Percentiles rank a stretch among this genome's conserved stretches.
phyloP scores from a whole-genome alignment of 1,139 yeast species.

The Pichia kudriavzevii region DNA sequence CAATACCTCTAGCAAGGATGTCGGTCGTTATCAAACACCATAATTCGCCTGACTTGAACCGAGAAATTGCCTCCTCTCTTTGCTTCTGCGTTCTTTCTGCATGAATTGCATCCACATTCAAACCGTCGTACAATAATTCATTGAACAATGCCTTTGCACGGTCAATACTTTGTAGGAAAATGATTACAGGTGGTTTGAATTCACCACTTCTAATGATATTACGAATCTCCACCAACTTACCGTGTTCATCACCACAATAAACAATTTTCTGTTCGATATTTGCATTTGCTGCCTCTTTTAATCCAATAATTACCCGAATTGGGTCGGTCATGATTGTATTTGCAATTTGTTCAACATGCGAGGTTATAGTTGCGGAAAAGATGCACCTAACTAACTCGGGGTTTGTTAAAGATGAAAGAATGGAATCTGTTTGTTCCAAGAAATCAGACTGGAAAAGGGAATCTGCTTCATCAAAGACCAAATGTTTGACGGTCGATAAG shows the following conservation, averaged over 20 bases:
- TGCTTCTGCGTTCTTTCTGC: constrained; percentile 90
- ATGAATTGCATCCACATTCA: constrained; percentile 92
- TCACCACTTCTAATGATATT: constrained; percentile 82
- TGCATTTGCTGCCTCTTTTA: constrained; percentile 84
- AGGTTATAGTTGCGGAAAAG: constrained; percentile 94
- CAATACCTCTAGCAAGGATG: constrained; percentile 93
- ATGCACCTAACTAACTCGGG: constrained; percentile 58
- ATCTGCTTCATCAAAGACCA: constrained; percentile 94
- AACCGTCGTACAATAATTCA: constrained; percentile 80
- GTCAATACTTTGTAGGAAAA: constrained; percentile 83
- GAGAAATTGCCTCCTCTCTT: constrained; percentile 75
- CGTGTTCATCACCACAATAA: constrained; percentile 91
- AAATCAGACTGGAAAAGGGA: constrained; percentile 86
- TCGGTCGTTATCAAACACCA: constrained; percentile 98
- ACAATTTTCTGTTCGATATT: constrained; percentile 78
- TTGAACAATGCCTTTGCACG: constrained; percentile 94
- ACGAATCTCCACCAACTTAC: constrained; percentile 83
- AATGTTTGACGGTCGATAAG: constrained; percentile 57
- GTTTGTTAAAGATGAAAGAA: constrained; percentile 59
- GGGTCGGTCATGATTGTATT: constrained; percentile 78
- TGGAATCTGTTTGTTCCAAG: constrained; percentile 83
- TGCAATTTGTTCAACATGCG: constrained; percentile 87
- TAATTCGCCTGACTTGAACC: constrained; percentile 80
- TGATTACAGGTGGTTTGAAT: constrained; percentile 86
- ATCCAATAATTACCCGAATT: constrained; percentile 82